Percentiles rank a stretch among this genome's conserved stretches.
These are phyloP conservation scores for Wallacemonas sp. DNA, from an alignment of 208 protist species.

Conservation along the genomic window DNA sequence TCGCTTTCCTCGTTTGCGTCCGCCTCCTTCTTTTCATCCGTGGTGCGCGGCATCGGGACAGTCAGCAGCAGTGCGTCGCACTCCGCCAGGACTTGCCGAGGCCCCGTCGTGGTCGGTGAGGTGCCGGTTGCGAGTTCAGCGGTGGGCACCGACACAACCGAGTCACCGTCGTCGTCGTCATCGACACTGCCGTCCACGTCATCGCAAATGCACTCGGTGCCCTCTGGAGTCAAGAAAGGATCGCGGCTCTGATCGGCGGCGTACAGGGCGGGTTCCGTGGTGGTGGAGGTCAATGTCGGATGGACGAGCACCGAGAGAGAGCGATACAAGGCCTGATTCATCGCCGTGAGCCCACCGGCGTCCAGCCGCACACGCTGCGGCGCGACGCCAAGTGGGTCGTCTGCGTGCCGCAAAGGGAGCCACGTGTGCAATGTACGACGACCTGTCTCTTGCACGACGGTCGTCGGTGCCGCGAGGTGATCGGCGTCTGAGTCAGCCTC, in stretches of 20 bases:
- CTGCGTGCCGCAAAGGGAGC: constrained; percentile 2
- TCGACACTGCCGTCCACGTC: too few relatives aligned
- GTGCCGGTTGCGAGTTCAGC: too few relatives aligned
- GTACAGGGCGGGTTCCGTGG: neutral
- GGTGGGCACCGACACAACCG: constrained; percentile 1
- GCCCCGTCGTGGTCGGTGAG: too few relatives aligned
- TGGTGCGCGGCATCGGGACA: too few relatives aligned
- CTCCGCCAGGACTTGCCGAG: too few relatives aligned
- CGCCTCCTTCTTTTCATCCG: too few relatives aligned
- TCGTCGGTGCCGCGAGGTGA: too few relatives aligned
- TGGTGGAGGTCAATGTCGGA: neutral
- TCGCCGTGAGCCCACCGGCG: neutral
- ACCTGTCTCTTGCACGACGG: neutral
- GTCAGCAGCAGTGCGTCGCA: too few relatives aligned
- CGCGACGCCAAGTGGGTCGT: neutral
- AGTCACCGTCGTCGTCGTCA: neutral
- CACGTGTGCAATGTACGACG: constrained; percentile 2
- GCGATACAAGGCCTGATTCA: neutral
- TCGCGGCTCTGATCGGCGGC: neutral
- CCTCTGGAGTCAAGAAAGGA: constrained; percentile 12
- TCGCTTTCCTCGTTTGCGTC: too few relatives aligned
- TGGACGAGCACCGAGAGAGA: neutral
- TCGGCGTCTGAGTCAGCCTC: too few relatives aligned
- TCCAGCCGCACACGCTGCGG: constrained; percentile 1
- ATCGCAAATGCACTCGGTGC: neutral